Conservation (phyloP, 768 basidiomycete genomes). For the Agaricus blazei region DNA sequence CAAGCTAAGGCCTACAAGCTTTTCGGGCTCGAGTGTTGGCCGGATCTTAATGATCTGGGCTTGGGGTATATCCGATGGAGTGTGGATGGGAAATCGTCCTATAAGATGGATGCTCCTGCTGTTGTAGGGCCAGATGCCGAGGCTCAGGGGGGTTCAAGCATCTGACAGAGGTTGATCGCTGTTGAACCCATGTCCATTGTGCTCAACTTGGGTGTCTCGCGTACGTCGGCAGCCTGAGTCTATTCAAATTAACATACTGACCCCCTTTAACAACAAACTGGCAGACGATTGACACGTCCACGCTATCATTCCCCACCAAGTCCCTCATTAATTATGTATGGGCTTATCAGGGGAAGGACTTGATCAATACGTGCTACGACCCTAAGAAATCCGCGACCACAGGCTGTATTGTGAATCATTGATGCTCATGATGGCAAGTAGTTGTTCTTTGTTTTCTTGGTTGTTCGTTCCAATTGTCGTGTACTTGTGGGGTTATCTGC, state of each 20-base stretch:
- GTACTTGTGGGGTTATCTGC: too few relatives aligned
- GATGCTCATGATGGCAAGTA: conserved; percentile 56
- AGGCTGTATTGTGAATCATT: conserved; percentile 45
- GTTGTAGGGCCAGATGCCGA: conserved; percentile 40
- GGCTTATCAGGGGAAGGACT: conserved; percentile 65
- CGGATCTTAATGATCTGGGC: conserved; percentile 45
- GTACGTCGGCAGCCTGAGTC: conserved; percentile 23
- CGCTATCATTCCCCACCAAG: conserved; percentile 65
- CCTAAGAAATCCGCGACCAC: conserved; percentile 62
- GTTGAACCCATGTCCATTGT: conserved; percentile 55
- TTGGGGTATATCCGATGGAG: conserved; percentile 77
- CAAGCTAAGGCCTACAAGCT: conserved; percentile 10
- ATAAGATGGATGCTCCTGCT: conserved; percentile 41
- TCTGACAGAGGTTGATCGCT: conserved; percentile 56
- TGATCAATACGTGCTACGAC: conserved; percentile 60
- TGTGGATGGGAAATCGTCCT: conserved; percentile 48
- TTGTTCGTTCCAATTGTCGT: too few relatives aligned
- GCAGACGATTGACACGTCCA: conserved; percentile 50
- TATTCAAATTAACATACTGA: too few relatives aligned
- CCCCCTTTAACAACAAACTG: conserved; percentile 43
- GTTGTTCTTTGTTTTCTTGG: not conserved
- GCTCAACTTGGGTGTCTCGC: conserved; percentile 59
- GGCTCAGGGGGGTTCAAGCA: conserved; percentile 31
- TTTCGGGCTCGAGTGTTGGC: conserved; percentile 71
- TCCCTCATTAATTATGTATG: conserved; percentile 77